Conservation (phyloP, 2,329 filamentous ascomycete genomes). For the Fusarium sp. region DNA sequence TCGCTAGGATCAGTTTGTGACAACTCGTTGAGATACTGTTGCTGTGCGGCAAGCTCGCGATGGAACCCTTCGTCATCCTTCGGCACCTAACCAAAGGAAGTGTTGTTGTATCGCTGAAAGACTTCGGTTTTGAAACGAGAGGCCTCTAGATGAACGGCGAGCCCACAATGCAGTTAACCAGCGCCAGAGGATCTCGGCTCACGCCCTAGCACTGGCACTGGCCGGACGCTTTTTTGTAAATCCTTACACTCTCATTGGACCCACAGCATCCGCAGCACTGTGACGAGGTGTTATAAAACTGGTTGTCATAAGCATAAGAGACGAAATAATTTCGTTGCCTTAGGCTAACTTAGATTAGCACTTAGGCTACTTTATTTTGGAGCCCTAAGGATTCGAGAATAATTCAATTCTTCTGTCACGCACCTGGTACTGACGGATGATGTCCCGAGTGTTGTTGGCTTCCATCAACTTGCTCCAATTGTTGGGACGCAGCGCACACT, state of each 20-base stretch:
- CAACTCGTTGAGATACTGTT: not conserved
- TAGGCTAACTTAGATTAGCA: not conserved
- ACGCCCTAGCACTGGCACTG: not conserved
- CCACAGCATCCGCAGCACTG: accelerated
- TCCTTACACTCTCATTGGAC: not conserved
- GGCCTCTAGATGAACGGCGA: not conserved
- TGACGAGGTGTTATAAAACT: not conserved
- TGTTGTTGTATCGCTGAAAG: not conserved
- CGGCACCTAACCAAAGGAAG: not conserved
- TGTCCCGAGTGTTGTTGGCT: not conserved
- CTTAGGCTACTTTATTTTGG: not conserved
- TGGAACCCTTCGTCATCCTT: too few species aligned
- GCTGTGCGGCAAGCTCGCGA: not conserved
- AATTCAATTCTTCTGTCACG: accelerated
- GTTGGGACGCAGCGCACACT: not conserved
- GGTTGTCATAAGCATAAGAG: not conserved
- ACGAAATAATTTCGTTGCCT: not conserved
- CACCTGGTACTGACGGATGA: not conserved
- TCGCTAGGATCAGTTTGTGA: not conserved
- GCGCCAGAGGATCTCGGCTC: not conserved
- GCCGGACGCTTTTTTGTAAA: not conserved
- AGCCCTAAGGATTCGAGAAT: not conserved
- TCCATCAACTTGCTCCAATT: not conserved
- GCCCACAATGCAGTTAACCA: not conserved
- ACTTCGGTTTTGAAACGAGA: not conserved